Percentiles rank a stretch among this genome's conserved stretches.
Evolutionary conservation across 2,329 filamentous ascomycete species (phyloP).

Genomic region (Colletotrichum paranaense): DNA sequence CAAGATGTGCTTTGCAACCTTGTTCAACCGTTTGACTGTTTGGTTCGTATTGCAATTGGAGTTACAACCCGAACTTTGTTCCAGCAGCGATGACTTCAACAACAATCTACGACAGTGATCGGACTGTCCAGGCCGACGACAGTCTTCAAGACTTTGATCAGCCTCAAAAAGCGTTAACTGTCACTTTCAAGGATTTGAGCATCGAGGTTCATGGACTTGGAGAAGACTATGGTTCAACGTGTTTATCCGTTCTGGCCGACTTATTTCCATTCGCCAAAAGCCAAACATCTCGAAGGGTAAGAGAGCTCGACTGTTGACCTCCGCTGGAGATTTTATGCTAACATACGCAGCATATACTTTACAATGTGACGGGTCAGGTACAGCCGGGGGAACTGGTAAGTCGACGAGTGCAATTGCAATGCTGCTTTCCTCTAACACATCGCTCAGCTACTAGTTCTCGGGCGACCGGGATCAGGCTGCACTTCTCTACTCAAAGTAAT

Average conservation of each 20-base stretch:
- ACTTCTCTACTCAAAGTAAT: slow-evolving; percentile 45
- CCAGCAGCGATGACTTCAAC: neutral
- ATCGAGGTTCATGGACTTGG: neutral
- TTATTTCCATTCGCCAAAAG: neutral
- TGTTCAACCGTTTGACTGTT: neutral
- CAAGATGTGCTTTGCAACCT: neutral
- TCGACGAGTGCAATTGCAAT: neutral
- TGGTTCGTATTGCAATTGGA: too few species aligned
- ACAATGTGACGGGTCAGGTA: neutral
- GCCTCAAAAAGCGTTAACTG: neutral
- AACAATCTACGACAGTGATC: neutral
- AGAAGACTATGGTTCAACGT: neutral
- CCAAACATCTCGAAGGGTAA: neutral
- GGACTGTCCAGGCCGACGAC: neutral
- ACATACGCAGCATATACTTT: neutral
- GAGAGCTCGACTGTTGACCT: neutral
- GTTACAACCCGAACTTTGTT: too few species aligned
- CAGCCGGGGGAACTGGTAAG: neutral
- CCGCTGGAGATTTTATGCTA: neutral
- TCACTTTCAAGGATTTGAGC: neutral
- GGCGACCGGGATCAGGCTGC: slow-evolving; percentile 46
- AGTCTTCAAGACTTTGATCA: neutral
- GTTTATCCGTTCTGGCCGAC: neutral
- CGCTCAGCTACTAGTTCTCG: slow-evolving; percentile 43
- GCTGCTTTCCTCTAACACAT: neutral